Base-by-base conservation (phyloP, 2,329 filamentous ascomycete genomes). In the Biscogniauxia mediterranea region DNA sequence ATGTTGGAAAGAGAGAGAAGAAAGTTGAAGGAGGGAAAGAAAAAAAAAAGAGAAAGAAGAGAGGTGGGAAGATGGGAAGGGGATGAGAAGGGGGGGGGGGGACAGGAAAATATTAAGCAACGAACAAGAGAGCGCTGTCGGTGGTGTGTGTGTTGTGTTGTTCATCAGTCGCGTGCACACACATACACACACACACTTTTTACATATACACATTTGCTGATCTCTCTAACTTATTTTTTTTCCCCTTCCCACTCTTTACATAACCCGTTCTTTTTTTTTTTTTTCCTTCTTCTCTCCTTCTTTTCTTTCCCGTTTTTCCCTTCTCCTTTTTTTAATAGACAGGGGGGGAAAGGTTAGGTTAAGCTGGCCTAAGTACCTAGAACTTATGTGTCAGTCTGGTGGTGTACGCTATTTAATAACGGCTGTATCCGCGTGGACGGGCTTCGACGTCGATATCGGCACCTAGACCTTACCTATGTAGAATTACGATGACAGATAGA, bases 1-100 rank as follows among this genome's bases (percentile, higher is more conserved):
- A 58, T 51, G 51, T 54, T 13, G 9, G 21, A 42, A 25, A 15
- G 32, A 38, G 32, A 9, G 38, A 54, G 57, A 20, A 60, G 57
- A 46, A 32, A 54, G 58, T 26, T 52, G 51, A 61, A 49, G 25
- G 59, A 19, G 38, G 58, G 56, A 59, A 50, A 52, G 58, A 64
- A 49, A 61, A 53, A 53, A 56, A 60, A 66, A 55, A 59, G 49
- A 63, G 59, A 53, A 59, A 54, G 63, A 61, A 55, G 59, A 54
- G 46, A 58, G 63, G 28, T 53, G 28, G 28, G 60, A 67, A 53
- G 56, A 61, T 25, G 42, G 60, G 56, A 66, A 54, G 63, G 61
- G 61, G 61, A 62, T 64, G 64, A 61, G 60, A 60, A 49, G 60
- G 59, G 15, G 8, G 21, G 15, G 21, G 55, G 55, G 20, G 46